Percentiles rank a stretch among this genome's conserved stretches.
Evolutionary conservation across 768 basidiomycete species (phyloP).

Genomic region (Trichaptum fuscoviolaceum): DNA sequence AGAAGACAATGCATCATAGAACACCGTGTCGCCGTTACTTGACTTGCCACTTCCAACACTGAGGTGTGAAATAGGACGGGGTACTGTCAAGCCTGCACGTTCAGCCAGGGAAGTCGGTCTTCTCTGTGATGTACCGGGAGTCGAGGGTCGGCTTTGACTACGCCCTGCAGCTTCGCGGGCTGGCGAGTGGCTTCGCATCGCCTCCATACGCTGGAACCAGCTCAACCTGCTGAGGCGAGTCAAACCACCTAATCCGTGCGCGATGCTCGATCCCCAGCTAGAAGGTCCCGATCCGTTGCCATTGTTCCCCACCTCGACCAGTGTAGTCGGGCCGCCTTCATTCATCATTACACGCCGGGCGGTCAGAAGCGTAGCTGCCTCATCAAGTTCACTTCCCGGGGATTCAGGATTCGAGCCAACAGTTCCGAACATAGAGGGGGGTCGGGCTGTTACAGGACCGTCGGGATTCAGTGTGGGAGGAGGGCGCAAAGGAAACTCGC

Average conservation of each 20-base stretch:
- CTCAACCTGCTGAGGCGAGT: constrained; percentile 46
- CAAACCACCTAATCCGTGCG: constrained; percentile 44
- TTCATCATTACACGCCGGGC: constrained; percentile 45
- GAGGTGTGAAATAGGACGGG: not conserved
- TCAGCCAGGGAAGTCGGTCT: not conserved
- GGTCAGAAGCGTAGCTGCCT: constrained; percentile 42
- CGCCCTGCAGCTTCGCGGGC: not conserved
- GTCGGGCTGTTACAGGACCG: constrained; percentile 25
- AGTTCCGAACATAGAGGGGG: constrained; percentile 27
- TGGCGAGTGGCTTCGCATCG: constrained; percentile 9
- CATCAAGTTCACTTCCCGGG: constrained; percentile 30
- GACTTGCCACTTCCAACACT: not conserved
- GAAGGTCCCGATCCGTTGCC: constrained; percentile 24
- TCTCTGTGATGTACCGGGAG: constrained; percentile 3
- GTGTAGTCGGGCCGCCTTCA: constrained; percentile 27
- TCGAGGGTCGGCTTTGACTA: constrained; percentile 10
- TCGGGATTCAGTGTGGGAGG: constrained; percentile 34
- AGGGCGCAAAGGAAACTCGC: constrained; percentile 31
- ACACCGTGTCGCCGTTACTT: not conserved
- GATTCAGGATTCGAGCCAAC: constrained; percentile 26
- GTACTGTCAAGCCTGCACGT: not conserved
- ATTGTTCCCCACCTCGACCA: constrained; percentile 23
- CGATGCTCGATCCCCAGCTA: constrained; percentile 22
- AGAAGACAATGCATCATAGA: constrained; percentile 3
- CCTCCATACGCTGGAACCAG: constrained; percentile 47